Conservation (phyloP, 495 filamentous ascomycete genomes). For the Penicilliopsis zonata region DNA sequence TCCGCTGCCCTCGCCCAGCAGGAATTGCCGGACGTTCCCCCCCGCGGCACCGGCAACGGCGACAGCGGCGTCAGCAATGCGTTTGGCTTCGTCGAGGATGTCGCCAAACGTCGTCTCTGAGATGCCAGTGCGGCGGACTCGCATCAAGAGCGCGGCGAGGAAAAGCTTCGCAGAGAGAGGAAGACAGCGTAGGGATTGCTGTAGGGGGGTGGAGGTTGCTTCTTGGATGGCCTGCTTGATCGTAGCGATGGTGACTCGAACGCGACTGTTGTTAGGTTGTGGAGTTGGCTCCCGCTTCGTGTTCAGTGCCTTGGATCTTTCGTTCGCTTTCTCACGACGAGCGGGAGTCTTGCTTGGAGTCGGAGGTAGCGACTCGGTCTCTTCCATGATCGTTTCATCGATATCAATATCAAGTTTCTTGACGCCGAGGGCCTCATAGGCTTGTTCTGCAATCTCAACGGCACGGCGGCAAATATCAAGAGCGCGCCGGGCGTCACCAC, state of each 20-base stretch:
- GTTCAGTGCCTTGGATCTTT: constrained; percentile 2
- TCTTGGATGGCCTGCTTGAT: constrained; percentile 92
- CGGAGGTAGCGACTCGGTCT: constrained; percentile 24
- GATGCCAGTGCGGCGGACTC: constrained; percentile 71
- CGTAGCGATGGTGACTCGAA: constrained; percentile 75
- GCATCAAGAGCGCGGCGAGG: constrained; percentile 65
- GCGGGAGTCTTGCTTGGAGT: constrained; percentile 35
- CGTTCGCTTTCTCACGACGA: constrained; percentile 16
- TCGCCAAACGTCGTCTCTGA: constrained; percentile 84
- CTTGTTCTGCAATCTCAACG: constrained; percentile 86
- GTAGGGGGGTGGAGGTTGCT: constrained; percentile 82
- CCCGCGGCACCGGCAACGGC: constrained; percentile 31
- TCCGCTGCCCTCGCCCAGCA: constrained; percentile 27
- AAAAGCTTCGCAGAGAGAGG: constrained; percentile 76
- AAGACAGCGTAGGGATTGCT: constrained; percentile 71
- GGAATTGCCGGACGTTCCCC: constrained; percentile 26
- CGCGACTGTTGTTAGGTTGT: constrained; percentile 14
- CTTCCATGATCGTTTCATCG: constrained; percentile 11
- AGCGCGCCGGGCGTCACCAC: constrained; percentile 83
- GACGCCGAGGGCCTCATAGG: constrained; percentile 28
- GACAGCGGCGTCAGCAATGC: constrained; percentile 48
- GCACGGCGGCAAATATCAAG: constrained; percentile 93
- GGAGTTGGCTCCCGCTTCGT: not conserved
- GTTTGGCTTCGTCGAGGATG: constrained; percentile 77
- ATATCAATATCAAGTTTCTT: constrained; percentile 9